These are phyloP conservation scores for Wickerhamiella sergipiensis DNA, from an alignment of 805 yeast species.

Conservation along the genomic window DNA sequence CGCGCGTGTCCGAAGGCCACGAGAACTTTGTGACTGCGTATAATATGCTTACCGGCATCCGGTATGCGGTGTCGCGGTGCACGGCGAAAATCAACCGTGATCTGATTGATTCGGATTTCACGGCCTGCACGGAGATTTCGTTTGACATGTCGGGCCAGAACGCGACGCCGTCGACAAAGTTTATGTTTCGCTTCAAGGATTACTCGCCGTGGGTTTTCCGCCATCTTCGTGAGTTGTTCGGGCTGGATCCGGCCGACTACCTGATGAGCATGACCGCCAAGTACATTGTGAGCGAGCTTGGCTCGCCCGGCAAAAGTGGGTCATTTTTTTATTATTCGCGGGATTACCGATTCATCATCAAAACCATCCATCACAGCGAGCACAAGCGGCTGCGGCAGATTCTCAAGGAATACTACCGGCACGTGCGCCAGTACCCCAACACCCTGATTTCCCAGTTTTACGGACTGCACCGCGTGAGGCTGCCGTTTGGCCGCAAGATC, in stretches of 20 bases:
- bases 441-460: constrained; percentile 90
- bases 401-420: constrained; percentile 62
- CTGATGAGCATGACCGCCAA: constrained; percentile 83
- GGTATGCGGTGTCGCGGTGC: constrained; percentile 87
- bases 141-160: constrained; percentile 77
- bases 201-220: constrained; percentile 91
- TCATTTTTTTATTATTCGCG: constrained; percentile 90
- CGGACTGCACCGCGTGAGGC: constrained; percentile 85
- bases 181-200: constrained; percentile 93
- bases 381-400: constrained; percentile 69
- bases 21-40: constrained; percentile 88
- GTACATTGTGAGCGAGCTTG: constrained; percentile 79
- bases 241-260: constrained; percentile 92
- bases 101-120: constrained; percentile 57
- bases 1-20: constrained; percentile 83
- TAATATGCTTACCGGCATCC: constrained; percentile 92
- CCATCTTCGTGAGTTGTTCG: constrained; percentile 64
- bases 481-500: constrained; percentile 71
- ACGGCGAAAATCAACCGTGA: constrained; percentile 68
- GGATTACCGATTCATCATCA: constrained; percentile 87
- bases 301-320: constrained; percentile 95
- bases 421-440: constrained; percentile 72
- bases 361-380: constrained; percentile 88
- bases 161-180: constrained; percentile 82
- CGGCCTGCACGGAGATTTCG: constrained; percentile 59